Evolutionary conservation across 2,329 filamentous ascomycete genomes (phyloP).

Genomic region (Stemphylium lycopersici): DNA sequence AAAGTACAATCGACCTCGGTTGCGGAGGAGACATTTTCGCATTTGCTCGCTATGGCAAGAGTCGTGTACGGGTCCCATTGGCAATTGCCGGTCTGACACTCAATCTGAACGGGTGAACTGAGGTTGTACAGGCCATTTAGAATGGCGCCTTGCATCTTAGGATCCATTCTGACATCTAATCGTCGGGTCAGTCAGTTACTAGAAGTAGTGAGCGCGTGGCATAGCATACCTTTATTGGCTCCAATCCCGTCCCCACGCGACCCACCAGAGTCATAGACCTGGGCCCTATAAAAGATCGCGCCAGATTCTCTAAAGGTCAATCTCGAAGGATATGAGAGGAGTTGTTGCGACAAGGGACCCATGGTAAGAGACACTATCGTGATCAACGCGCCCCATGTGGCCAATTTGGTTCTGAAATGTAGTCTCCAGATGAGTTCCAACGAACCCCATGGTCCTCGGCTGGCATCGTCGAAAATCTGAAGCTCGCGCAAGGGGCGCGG

Average conservation of each 20-base stretch:
- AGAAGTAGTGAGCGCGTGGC: background rate
- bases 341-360: slow-evolving; percentile 3
- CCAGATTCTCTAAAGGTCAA: background rate
- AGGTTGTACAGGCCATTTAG: slow-evolving; percentile 5
- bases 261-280: background rate
- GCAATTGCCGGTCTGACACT: slow-evolving; percentile 6
- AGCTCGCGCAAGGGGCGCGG: slow-evolving; percentile 26
- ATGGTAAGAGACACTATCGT: slow-evolving; percentile 6
- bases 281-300: background rate
- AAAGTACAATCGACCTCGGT: no score
- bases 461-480: slow-evolving; percentile 36
- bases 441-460: slow-evolving; percentile 29
- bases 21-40: background rate
- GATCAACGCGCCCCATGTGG: slow-evolving; percentile 3
- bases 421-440: slow-evolving; percentile 3
- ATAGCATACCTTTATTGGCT: background rate
- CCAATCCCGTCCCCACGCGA: background rate
- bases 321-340: slow-evolving; percentile 4
- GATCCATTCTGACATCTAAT: background rate
- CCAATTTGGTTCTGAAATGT: slow-evolving; percentile 2
- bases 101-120: background rate
- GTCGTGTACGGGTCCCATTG: slow-evolving; percentile 2
- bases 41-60: slow-evolving; percentile 1
- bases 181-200: background rate
- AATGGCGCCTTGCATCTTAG: slow-evolving; percentile 7